Conservation (phyloP, 495 filamentous ascomycete genomes). For the Neurospora africana region DNA sequence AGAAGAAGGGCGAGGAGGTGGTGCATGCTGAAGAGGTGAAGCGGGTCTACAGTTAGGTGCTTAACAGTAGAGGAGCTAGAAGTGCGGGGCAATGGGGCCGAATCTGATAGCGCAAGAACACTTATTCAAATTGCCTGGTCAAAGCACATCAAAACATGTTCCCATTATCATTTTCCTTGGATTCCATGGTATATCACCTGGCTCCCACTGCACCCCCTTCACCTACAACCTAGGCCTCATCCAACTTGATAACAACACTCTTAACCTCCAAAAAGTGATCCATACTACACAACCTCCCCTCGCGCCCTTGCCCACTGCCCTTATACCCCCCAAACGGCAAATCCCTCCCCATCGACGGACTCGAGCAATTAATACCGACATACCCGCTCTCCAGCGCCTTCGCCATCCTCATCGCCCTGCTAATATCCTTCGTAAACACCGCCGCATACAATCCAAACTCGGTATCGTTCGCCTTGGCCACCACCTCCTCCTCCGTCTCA, state of each 20-base stretch:
- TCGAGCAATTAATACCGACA: slow-evolving; percentile 34
- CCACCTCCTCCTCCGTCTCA: slow-evolving; percentile 49
- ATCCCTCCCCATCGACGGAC: slow-evolving; percentile 24
- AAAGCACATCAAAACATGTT: too few relatives aligned
- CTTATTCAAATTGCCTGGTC: not conserved
- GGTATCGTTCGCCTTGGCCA: slow-evolving; percentile 63
- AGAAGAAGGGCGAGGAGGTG: not conserved
- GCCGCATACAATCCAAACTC: slow-evolving; percentile 62
- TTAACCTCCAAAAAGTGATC: slow-evolving; percentile 42
- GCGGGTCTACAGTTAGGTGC: not conserved
- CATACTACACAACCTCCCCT: slow-evolving; percentile 32
- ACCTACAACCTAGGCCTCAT: too few relatives aligned
- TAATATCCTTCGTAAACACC: slow-evolving; percentile 63
- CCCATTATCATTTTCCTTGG: too few relatives aligned
- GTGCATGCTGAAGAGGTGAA: not conserved
- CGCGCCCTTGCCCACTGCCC: slow-evolving; percentile 30
- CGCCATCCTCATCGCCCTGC: slow-evolving; percentile 56
- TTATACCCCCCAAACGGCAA: slow-evolving; percentile 36
- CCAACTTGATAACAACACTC: slow-evolving; percentile 27
- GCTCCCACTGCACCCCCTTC: too few relatives aligned
- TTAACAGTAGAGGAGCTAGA: not conserved
- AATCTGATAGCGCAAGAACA: not conserved
- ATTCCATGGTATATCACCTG: too few relatives aligned
- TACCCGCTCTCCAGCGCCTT: slow-evolving; percentile 56
- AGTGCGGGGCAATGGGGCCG: not conserved